phyloP scores from a whole-genome alignment of 768 basidiomycete species.

The Trametopsis cervina region DNA sequence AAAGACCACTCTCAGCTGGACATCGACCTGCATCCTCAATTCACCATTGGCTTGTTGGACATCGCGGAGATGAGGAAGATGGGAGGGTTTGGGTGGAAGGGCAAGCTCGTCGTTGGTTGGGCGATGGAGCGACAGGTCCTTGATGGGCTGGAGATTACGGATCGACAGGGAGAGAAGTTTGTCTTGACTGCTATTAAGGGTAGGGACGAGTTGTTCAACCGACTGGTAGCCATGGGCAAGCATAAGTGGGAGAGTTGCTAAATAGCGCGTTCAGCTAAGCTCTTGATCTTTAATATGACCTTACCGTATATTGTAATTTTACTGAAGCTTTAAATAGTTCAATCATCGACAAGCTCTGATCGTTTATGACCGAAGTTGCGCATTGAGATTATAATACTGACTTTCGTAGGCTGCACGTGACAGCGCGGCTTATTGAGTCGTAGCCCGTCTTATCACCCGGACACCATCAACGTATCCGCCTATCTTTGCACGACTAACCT shows the following conservation, averaged over 20 bases:
- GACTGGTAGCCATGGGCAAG: slow-evolving; percentile 22
- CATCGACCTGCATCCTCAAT: slow-evolving; percentile 18
- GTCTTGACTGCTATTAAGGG: slow-evolving; percentile 25
- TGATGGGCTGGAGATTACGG: slow-evolving; percentile 26
- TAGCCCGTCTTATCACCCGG: no score
- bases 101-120: slow-evolving; percentile 30
- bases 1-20: slow-evolving; percentile 2
- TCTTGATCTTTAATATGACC: no score
- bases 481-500: no score
- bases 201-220: slow-evolving; percentile 30
- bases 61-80: slow-evolving; percentile 26
- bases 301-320: no score
- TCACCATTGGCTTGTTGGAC: slow-evolving; percentile 24
- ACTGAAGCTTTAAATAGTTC: no score
- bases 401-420: no score
- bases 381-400: no score
- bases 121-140: slow-evolving; percentile 21
- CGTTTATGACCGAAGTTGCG: no score
- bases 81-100: slow-evolving; percentile 34
- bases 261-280: no score
- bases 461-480: no score
- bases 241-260: slow-evolving; percentile 25
- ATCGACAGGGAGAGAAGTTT: slow-evolving; percentile 15
- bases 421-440: no score
- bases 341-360: no score